Percentiles rank a stretch among this genome's conserved stretches.
These are phyloP conservation scores for Mycena leptocephala DNA, from an alignment of 768 basidiomycete species.

Conservation along the genomic window DNA sequence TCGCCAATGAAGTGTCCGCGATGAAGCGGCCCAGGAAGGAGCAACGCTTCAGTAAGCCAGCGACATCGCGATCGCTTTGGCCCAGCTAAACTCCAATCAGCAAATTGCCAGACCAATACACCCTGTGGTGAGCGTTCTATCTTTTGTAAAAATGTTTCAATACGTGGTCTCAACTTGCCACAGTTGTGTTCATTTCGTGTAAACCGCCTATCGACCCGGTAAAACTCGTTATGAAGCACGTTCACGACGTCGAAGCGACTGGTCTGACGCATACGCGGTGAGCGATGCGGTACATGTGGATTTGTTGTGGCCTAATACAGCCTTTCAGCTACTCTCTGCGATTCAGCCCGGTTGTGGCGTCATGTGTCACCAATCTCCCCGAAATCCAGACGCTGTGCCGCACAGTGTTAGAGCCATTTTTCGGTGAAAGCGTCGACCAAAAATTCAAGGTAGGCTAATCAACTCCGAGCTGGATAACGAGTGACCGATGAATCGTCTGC, in stretches of 20 bases:
- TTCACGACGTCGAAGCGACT: slow-evolving; percentile 74
- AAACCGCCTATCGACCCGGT: slow-evolving; percentile 86
- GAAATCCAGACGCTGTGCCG: slow-evolving; percentile 80
- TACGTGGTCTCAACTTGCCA: neutral
- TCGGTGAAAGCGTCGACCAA: slow-evolving; percentile 60
- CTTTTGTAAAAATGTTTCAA: neutral
- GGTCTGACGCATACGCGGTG: slow-evolving; percentile 80
- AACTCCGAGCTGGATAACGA: neutral
- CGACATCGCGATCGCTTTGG: neutral
- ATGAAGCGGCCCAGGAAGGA: slow-evolving; percentile 79
- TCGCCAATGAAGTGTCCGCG: slow-evolving; percentile 79
- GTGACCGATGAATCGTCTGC: neutral
- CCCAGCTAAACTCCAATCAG: slow-evolving; percentile 54
- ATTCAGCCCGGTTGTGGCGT: slow-evolving; percentile 78
- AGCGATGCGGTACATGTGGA: neutral
- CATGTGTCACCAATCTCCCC: slow-evolving; percentile 77
- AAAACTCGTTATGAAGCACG: slow-evolving; percentile 73
- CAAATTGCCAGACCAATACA: slow-evolving; percentile 85
- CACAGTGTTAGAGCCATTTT: slow-evolving; percentile 68
- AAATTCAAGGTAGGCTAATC: slow-evolving; percentile 61
- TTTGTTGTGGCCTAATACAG: slow-evolving; percentile 9
- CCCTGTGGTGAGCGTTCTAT: slow-evolving; percentile 73
- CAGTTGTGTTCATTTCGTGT: slow-evolving; percentile 88
- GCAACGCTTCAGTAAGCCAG: slow-evolving; percentile 74
- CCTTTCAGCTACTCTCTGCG: slow-evolving; percentile 75